Conservation (phyloP, 2,329 filamentous ascomycete genomes). For the Setomelanomma holmii region DNA sequence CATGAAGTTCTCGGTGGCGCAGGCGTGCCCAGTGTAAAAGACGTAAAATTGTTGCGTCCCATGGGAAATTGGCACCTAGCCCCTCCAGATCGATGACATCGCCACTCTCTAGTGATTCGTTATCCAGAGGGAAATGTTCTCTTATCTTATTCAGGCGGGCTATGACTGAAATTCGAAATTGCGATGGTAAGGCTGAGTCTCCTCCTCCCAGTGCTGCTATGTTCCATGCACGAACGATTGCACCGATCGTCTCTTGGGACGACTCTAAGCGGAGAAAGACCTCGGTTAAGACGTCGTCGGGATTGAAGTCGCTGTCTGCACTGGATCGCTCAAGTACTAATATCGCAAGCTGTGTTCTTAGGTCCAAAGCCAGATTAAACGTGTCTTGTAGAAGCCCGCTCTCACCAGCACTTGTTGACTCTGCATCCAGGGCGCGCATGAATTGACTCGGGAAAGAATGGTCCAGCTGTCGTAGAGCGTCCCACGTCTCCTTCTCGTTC, state of each 20-base stretch:
- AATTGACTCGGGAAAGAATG: constrained; percentile 45
- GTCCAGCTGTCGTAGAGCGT: constrained; percentile 43
- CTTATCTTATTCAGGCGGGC: constrained; percentile 51
- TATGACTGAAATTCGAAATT: constrained; percentile 44
- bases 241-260: constrained; percentile 12
- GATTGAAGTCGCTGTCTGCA: constrained; percentile 45
- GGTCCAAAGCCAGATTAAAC: constrained; percentile 59
- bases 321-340: constrained; percentile 47
- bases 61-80: constrained; percentile 57
- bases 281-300: constrained; percentile 48
- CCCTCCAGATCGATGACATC: constrained; percentile 51
- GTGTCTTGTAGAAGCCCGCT: constrained; percentile 53
- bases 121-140: constrained; percentile 39
- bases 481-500: constrained; percentile 35
- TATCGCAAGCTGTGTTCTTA: constrained; percentile 64
- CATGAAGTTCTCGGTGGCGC: constrained; percentile 55
- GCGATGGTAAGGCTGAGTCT: constrained; percentile 45
- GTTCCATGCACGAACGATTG: constrained; percentile 44
- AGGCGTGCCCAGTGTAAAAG: constrained; percentile 56
- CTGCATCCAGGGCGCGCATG: constrained; percentile 24
- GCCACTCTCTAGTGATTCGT: constrained; percentile 37
- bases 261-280: constrained; percentile 50
- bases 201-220: constrained; percentile 47
- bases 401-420: constrained; percentile 36
- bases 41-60: constrained; percentile 56